These are phyloP conservation scores for Solanum sejunctum DNA, from an alignment of 257 asterid genomes.

Conservation along the genomic window DNA sequence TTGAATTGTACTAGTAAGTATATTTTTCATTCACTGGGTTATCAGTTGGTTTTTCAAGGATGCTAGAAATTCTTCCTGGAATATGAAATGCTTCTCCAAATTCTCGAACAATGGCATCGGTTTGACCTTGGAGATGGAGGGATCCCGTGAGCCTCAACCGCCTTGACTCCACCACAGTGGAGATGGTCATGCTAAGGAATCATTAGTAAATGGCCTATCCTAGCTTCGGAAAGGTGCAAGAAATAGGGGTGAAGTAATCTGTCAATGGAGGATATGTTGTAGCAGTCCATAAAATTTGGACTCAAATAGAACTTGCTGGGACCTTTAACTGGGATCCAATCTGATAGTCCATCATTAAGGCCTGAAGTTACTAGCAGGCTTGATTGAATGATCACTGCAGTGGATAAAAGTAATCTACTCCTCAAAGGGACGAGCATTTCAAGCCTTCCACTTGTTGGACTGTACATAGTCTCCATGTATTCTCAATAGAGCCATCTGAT, in stretches of 20 bases:
- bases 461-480: no score
- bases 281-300: constrained; percentile 2
- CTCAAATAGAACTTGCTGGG: no score
- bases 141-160: background rate
- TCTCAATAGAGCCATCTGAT: no score
- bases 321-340: no score
- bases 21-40: background rate
- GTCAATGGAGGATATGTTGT: constrained; percentile 2
- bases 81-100: constrained; percentile 16
- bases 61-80: constrained; percentile 15
- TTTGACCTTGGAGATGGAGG: background rate
- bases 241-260: constrained; percentile 10
- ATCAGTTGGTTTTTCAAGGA: constrained; percentile 2
- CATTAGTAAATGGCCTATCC: background rate
- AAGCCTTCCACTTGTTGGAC: no score
- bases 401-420: no score
- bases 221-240: background rate
- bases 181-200: background rate
- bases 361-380: no score
- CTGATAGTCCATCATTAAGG: no score
- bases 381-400: no score
- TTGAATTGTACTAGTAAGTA: background rate
- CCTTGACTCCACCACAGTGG: constrained; percentile 6
- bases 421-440: no score
- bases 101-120: background rate